Evolutionary conservation across 768 basidiomycete species (phyloP), one percentile per base, ranked within the genome.

Genomic region (Paxillus rubicundulus): DNA sequence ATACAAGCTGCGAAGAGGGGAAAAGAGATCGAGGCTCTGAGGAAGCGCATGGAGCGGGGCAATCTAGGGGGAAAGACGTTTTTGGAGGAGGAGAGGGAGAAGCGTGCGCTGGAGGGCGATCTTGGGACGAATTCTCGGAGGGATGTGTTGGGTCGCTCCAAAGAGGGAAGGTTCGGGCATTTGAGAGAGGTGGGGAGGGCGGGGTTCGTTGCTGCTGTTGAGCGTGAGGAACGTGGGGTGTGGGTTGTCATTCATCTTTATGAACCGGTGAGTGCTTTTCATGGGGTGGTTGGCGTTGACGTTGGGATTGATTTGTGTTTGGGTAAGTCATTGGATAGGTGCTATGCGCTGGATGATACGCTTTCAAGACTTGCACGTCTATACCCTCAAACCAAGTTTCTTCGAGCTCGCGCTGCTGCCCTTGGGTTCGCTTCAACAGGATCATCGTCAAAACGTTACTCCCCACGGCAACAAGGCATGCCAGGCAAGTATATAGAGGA

Each of bases 231-330:
- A 30, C 73, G 70, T 44, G 80, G 78, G 1, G 77, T 84, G 13
- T 92, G 87, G 87, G 87, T 93, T 10, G 83, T 92, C n/a, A 75
- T 93, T 18, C 91, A 93, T 68, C 74, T 93, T 6, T 93, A 91
- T 61, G 86, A 91, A 60, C 75, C 88, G 45, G 90, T 91, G 68
- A 60, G 74, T 17, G 38, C 17, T 30, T 21, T 9, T 56, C 3
- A 24, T 45, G 40, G 24, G 42, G 8, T 24, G 24, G 30, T 14
- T 33, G 9, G 36, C 36, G 28, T n/a, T 33, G 13, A 34, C 6
- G 21, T 41, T 16, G 9, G 17, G 32, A 41, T 43, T 67, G 50
- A 45, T 47, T 17, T 2, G 14, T 33, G 12, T 56, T 28, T 36
- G 24, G 45, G 18, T 37, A 40, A 92, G 91, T 86, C 86, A 27